Percentiles rank a stretch among this genome's conserved stretches.
These are phyloP conservation scores for Dendrobium nobile DNA, from an alignment of 106 monocot species.

Conservation along the genomic window DNA sequence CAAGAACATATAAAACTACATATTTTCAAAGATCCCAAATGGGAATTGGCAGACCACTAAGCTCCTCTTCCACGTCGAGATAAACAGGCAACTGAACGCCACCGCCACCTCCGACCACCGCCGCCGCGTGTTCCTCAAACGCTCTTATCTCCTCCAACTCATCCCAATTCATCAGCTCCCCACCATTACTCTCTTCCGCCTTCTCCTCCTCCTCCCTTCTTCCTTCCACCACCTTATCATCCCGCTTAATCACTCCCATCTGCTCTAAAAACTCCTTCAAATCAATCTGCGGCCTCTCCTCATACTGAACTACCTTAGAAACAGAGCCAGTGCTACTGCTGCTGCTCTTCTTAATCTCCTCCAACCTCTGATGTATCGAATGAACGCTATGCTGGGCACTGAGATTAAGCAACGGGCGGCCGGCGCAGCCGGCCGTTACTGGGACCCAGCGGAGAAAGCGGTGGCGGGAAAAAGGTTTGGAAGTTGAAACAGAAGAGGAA, in stretches of 20 bases:
- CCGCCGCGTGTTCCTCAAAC: constrained; percentile 19
- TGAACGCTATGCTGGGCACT: constrained; percentile 91
- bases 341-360: constrained; percentile 52
- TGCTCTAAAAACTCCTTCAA: constrained; percentile 88
- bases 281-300: constrained; percentile 77
- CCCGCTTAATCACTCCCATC: constrained; percentile 59
- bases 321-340: not conserved
- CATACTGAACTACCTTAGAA: not conserved
- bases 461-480: constrained; percentile 32
- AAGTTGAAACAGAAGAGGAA: not conserved
- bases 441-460: constrained; percentile 73
- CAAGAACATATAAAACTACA: not conserved
- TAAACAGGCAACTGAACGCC: constrained; percentile 7
- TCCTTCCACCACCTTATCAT: not conserved
- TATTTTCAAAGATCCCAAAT: constrained; percentile 33
- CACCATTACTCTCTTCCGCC: constrained; percentile 7
- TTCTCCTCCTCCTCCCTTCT: not conserved
- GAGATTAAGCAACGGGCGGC: constrained; percentile 56
- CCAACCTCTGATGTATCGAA: constrained; percentile 74
- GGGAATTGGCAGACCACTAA: constrained; percentile 25
- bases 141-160: constrained; percentile 49
- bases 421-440: constrained; percentile 5
- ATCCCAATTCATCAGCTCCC: constrained; percentile 63
- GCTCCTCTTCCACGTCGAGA: constrained; percentile 11
- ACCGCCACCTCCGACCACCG: constrained; percentile 3